Evolutionary conservation across 495 filamentous ascomycete species (phyloP), one percentile per base, ranked within the genome.

Genomic region (Podospora fimiseda): DNA sequence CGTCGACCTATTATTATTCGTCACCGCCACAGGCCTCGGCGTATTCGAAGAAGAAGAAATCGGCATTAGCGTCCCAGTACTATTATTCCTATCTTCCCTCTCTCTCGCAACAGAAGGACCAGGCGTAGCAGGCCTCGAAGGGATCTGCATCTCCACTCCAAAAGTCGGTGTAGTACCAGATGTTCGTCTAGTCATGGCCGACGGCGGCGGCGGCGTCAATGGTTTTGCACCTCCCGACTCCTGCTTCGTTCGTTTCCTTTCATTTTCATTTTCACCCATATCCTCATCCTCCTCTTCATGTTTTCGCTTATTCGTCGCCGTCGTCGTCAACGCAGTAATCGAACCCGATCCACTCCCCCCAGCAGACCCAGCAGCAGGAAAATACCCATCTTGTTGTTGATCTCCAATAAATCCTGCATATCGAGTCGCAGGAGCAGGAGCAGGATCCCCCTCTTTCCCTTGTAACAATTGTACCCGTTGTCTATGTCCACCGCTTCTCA

Each of bases 81-180:
- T 40, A 38, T 42, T 19, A 41, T 30, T 30, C 20, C 37, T 39
- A 27, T 40, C 41, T 37, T 39, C 41, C 9, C 23, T 56, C 19
- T 44, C 48, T 20, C 47, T 50, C 19, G 57, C 53, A 20, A 57
- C 54, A 2, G 52, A n/a, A 9, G 64, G 61, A 24, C 63, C 63
- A 9, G 78, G 78, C 1, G 78, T 81, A 0, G 77, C 75, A 16
- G 77, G 77, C 41, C 78, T 64, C 2, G 76, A 80, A n/a, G 78
- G 75, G 52, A 81, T 79, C 52, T 75, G 69, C 50, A 81, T 72
- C 60, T 79, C 73, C 47, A 76, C 63, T 47, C 74, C 74, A n/a
- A 74, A 60, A 2, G 62, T 60, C 0, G 74, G 74, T 1, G 71
- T 69, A n/a, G n/a, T n/a, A 19, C 59, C 56, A 0, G 72, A 74